Conservation (phyloP, 1,284 basidiomycete genomes). For the Cryptococcus maquisensis region DNA sequence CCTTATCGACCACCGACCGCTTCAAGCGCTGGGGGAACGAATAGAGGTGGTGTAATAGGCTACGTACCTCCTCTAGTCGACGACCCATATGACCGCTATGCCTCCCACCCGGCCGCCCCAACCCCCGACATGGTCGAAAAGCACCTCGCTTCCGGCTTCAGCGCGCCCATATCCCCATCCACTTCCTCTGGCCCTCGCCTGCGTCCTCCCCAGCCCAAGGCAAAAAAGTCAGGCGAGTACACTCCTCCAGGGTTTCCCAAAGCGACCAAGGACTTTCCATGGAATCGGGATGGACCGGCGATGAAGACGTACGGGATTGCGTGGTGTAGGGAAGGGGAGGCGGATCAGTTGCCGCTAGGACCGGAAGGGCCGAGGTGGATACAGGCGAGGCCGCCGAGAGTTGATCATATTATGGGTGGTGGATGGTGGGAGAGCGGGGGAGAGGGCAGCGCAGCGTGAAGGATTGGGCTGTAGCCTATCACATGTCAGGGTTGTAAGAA, state of each 20-base stretch:
- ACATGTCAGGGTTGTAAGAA: not conserved
- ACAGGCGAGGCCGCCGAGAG: conserved; percentile 28
- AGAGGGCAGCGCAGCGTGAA: not conserved
- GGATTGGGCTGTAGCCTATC: too few relatives aligned
- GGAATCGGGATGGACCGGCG: conserved; percentile 30
- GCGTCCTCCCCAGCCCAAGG: not conserved
- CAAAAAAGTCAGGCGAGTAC: conserved; percentile 12
- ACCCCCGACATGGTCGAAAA: not conserved
- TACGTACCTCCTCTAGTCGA: conserved; percentile 18
- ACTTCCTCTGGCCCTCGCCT: not conserved
- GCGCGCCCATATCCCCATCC: not conserved
- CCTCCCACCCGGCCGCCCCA: conserved; percentile 24
- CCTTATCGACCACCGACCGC: not conserved
- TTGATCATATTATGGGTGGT: conserved; percentile 14
- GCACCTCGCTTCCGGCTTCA: not conserved
- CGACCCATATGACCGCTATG: conserved; percentile 26
- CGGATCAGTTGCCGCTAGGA: conserved; percentile 10
- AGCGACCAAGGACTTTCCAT: conserved; percentile 14
- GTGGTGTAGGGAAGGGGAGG: conserved; percentile 20
- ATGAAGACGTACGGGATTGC: conserved; percentile 35
- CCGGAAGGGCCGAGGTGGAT: conserved; percentile 28
- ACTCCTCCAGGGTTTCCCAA: conserved; percentile 22
- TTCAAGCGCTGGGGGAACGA: not conserved
- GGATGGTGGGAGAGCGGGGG: conserved; percentile 25
- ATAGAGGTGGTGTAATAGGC: not conserved